Percentiles rank a stretch among this genome's conserved stretches.
phyloP scores from a whole-genome alignment of 139 green algal species.

The Tetradesmus lagerheimii region DNA sequence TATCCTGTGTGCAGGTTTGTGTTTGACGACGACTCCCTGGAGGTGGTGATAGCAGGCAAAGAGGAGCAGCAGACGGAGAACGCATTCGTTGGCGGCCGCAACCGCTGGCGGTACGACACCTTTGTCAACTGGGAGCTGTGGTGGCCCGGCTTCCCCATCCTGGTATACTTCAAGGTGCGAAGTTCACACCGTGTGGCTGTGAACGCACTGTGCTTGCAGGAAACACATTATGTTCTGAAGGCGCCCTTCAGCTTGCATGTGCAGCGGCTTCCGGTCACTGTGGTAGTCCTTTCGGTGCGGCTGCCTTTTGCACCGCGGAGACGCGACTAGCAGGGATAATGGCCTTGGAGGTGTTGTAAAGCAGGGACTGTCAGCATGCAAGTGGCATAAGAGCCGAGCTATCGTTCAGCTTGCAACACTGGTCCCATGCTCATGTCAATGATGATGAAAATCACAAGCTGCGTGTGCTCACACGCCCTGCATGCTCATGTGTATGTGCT shows the following conservation, averaged over 20 bases:
- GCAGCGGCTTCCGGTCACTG: too few relatives aligned
- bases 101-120: conserved; percentile 85
- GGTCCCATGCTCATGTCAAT: not conserved
- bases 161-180: conserved; percentile 97
- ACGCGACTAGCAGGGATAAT: too few relatives aligned
- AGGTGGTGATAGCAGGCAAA: conserved; percentile 74
- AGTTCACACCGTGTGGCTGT: not conserved
- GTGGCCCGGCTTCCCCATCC: conserved; percentile 94
- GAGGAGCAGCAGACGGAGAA: conserved; percentile 82
- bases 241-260: too few relatives aligned
- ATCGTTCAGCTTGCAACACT: not conserved
- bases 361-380: not conserved
- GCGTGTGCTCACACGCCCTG: too few relatives aligned
- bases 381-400: not conserved
- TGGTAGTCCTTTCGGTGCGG: too few relatives aligned
- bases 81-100: conserved; percentile 88
- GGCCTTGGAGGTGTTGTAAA: too few relatives aligned
- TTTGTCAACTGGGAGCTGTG: conserved; percentile 97
- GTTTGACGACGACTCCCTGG: conserved; percentile 81
- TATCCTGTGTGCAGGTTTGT: conserved; percentile 68
- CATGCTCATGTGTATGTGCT: not conserved
- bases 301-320: not conserved
- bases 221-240: not conserved
- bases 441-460: too few relatives aligned
- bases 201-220: not conserved